These are phyloP conservation scores for Crithidia expoeki DNA, from an alignment of 208 protist genomes.

Conservation along the genomic window DNA sequence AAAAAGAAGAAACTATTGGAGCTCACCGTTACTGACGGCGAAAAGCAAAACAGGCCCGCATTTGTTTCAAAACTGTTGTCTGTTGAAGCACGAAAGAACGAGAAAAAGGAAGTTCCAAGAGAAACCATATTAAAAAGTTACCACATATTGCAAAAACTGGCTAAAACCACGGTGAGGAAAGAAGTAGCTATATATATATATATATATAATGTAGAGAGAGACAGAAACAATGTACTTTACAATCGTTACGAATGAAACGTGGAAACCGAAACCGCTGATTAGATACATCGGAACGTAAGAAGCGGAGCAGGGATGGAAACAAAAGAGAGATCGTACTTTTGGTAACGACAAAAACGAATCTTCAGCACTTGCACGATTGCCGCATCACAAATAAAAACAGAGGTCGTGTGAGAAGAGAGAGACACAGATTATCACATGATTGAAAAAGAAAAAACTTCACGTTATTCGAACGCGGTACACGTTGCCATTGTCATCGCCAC, in stretches of 20 bases:
- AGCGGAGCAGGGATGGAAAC: too few relatives aligned
- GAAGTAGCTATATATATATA: too few relatives aligned
- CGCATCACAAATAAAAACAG: too few relatives aligned
- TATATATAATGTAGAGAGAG: too few relatives aligned
- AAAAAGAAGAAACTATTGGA: neutral
- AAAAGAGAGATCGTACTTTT: too few relatives aligned
- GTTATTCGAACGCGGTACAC: constrained; percentile 52
- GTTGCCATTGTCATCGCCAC: constrained; percentile 67
- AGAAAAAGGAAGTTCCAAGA: neutral
- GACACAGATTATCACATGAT: neutral
- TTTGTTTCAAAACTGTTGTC: neutral
- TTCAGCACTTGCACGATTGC: too few relatives aligned
- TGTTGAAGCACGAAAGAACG: too few relatives aligned
- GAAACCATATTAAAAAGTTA: neutral
- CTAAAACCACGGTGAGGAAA: neutral
- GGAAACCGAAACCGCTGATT: too few relatives aligned
- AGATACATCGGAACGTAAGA: too few relatives aligned
- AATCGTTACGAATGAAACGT: neutral
- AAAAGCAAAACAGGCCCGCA: neutral
- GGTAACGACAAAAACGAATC: too few relatives aligned
- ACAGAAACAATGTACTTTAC: neutral
- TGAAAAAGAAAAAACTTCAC: constrained; percentile 19
- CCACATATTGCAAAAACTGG: neutral
- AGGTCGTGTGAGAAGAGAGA: neutral
- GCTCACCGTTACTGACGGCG: neutral